These are phyloP conservation scores for Saksenaea vasiformis DNA, from an alignment of 371 early-diverging fungal genomes.

Conservation along the genomic window DNA sequence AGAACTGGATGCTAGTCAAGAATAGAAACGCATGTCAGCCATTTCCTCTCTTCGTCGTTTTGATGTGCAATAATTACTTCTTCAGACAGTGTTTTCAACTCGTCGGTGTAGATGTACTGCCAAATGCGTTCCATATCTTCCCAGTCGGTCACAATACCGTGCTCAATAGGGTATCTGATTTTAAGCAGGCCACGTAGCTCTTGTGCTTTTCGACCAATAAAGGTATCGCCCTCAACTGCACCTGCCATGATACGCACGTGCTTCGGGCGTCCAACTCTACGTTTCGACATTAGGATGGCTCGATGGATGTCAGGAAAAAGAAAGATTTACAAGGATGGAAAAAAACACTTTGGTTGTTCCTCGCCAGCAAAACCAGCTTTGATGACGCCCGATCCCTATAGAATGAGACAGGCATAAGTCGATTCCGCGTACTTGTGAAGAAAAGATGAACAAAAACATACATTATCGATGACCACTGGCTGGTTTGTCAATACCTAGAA, in stretches of 20 bases:
- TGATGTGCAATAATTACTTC: not conserved
- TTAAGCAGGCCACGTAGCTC: conserved; percentile 91
- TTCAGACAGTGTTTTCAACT: conserved; percentile 62
- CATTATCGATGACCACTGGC: conserved; percentile 79
- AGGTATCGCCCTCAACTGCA: conserved; percentile 91
- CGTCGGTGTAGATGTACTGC: conserved; percentile 93
- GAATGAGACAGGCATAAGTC: conserved; percentile 17
- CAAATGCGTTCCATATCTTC: conserved; percentile 98
- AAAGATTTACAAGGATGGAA: conserved; percentile 80
- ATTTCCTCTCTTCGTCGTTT: not conserved
- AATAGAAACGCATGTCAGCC: not conserved
- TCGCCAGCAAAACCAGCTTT: conserved; percentile 98
- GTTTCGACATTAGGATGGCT: conserved; percentile 34
- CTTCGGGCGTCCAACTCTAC: conserved; percentile 88
- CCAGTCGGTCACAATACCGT: conserved; percentile 96
- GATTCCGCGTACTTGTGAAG: not conserved
- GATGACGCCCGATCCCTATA: conserved; percentile 94
- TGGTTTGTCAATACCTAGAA: conserved; percentile 89
- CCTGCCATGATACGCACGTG: conserved; percentile 97
- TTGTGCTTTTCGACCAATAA: conserved; percentile 93
- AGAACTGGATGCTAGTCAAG: conserved; percentile 85
- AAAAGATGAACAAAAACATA: conserved; percentile 19
- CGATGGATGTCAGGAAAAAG: not conserved
- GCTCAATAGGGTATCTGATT: conserved; percentile 94
- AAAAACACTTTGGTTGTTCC: conserved; percentile 91